Conservation (phyloP, 2,329 filamentous ascomycete genomes). For the Penicillium polonicum region DNA sequence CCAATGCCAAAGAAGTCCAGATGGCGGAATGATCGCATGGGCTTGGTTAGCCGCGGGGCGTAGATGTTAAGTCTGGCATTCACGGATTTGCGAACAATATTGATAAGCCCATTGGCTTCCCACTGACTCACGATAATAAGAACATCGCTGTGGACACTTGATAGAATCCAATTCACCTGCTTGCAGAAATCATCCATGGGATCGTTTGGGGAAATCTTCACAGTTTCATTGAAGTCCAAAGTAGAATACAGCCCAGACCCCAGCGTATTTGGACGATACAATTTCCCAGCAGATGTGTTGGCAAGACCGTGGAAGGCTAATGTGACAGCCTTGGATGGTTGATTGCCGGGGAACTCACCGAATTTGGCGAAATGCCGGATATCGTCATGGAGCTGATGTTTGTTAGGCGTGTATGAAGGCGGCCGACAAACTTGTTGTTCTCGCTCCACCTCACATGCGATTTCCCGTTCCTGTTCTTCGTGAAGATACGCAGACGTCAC, state of each 20-base stretch:
- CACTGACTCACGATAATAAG: constrained; percentile 59
- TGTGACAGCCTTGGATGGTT: not conserved
- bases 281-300: constrained; percentile 6
- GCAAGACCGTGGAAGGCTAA: constrained; percentile 10
- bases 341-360: constrained; percentile 1
- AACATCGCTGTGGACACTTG: constrained; percentile 18
- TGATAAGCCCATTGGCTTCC: constrained; percentile 57
- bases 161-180: constrained; percentile 57
- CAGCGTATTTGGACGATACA: constrained; percentile 1
- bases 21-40: constrained; percentile 43
- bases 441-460: constrained; percentile 62
- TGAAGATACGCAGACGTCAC: constrained; percentile 50
- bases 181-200: constrained; percentile 54
- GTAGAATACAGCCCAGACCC: constrained; percentile 2
- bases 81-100: constrained; percentile 36
- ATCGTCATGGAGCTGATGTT: constrained; percentile 8
- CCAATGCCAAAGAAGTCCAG: constrained; percentile 46
- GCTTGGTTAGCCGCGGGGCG: constrained; percentile 44
- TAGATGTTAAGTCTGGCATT: constrained; percentile 52
- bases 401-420: constrained; percentile 40
- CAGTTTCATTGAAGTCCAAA: constrained; percentile 11
- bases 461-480: constrained; percentile 64
- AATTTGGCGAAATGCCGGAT: constrained; percentile 8
- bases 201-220: constrained; percentile 28
- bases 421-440: constrained; percentile 58